Evolutionary conservation across 2,329 filamentous ascomycete genomes (phyloP), one percentile per base, ranked within the genome.

Genomic region (Tympanopsis confertula): DNA sequence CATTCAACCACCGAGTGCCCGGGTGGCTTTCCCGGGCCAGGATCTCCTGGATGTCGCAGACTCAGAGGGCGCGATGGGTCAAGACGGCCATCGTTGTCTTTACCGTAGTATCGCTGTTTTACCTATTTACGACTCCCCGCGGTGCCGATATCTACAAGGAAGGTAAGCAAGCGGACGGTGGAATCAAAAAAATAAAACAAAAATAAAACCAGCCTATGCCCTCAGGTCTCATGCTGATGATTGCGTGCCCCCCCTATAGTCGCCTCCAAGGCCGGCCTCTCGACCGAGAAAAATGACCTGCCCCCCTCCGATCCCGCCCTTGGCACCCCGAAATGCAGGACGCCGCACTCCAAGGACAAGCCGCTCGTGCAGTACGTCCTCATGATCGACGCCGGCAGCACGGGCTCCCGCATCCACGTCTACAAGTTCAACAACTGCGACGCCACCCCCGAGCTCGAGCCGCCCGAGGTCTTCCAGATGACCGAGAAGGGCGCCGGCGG

Each of bases 391-490:
- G 91, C 91, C 35, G 91, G 91, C 50, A 96, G 88, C 68, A 96
- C 91, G 39, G 91, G 91, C 43, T 96, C 91, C 42, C 83, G 91
- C 50, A 95, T 98, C 56, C 93, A 98, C 66, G 87, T 96, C 41
- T 98, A 95, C 71, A 85, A 86, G 56, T 98, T 96, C 75, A 96
- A 96, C 71, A 96, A 96, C 67, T 98, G 89, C 65, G 91, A 88
- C 12, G 65, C 86, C 5, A 88, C 87, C n/a, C 91, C 91, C 19
- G 88, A 95, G 63, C 74, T 98, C 36, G 91, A 98, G 63, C n/a
- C n/a, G n/a, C 68, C 78, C 54, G 91, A 98, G 57, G 74, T 85
- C 41, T 98, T 98, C 62, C 80, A 89, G 67, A 87, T 89, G 82
- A 96, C 88, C 10, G 78, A 85, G 55, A 89, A 86, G 71, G 78